These are phyloP conservation scores for Austroboletus eburneus DNA, from an alignment of 768 basidiomycete genomes.

Conservation along the genomic window DNA sequence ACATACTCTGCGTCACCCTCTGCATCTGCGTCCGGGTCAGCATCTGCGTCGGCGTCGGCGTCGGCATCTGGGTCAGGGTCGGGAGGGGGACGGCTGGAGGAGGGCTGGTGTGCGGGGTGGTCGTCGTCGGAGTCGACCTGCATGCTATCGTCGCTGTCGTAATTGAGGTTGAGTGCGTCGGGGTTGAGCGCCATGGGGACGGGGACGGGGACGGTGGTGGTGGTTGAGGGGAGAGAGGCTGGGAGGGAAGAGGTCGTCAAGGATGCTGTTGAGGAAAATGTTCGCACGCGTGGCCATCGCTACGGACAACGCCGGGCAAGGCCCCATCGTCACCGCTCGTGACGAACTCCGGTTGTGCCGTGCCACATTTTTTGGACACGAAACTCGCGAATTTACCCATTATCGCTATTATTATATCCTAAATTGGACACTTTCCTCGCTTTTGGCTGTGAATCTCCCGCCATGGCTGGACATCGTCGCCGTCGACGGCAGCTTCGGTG, in stretches of 20 bases:
- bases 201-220: constrained; percentile 26
- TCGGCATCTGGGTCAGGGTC: constrained; percentile 55
- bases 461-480: neutral
- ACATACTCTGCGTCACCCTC: constrained; percentile 42
- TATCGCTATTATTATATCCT: constrained; percentile 8
- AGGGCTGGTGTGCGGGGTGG: constrained; percentile 11
- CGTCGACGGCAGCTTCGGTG: neutral
- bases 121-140: constrained; percentile 62
- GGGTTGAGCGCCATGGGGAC: constrained; percentile 34
- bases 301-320: constrained; percentile 41
- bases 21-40: constrained; percentile 41
- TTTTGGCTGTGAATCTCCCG: constrained; percentile 9
- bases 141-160: constrained; percentile 58
- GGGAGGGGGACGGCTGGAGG: constrained; percentile 17
- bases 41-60: constrained; percentile 59
- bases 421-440: neutral
- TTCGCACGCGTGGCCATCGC: constrained; percentile 40
- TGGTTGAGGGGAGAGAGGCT: constrained; percentile 34
- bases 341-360: constrained; percentile 36
- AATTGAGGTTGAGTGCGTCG: constrained; percentile 51
- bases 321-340: constrained; percentile 41
- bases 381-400: constrained; percentile 15
- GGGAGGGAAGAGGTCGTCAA: constrained; percentile 36
- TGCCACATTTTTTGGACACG: constrained; percentile 31
- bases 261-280: constrained; percentile 40